Conservation (phyloP, 805 yeast species). For the Soucietia sequanensis region DNA sequence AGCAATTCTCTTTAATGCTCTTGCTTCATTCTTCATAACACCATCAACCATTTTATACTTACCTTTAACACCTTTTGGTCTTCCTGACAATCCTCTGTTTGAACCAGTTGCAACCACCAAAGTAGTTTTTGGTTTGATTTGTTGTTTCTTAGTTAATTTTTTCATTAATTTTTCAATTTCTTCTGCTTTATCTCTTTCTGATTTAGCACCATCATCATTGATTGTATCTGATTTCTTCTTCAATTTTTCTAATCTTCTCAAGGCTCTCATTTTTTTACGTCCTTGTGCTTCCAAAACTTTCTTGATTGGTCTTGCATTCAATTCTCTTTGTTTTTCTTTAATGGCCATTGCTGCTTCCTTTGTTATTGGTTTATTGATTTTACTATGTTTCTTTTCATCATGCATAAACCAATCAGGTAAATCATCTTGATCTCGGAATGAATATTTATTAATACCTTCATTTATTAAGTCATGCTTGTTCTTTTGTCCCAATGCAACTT, state of each 20-base stretch:
- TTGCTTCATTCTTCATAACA: conserved; percentile 92
- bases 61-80: conserved; percentile 97
- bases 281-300: conserved; percentile 98
- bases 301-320: conserved; percentile 97
- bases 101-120: conserved; percentile 84
- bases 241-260: conserved; percentile 79
- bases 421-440: conserved; percentile 88
- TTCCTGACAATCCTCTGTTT: conserved; percentile 84
- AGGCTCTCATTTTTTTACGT: conserved; percentile 91
- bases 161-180: conserved; percentile 86
- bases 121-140: conserved; percentile 75
- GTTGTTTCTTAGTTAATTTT: conserved; percentile 71
- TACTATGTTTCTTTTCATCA: conserved; percentile 85
- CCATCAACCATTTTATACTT: conserved; percentile 99
- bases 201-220: conserved; percentile 80
- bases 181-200: conserved; percentile 92
- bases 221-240: conserved; percentile 91
- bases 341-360: conserved; percentile 65
- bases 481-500: conserved; percentile 85
- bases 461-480: conserved; percentile 82
- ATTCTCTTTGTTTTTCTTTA: conserved; percentile 46
- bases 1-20: conserved; percentile 86
- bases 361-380: conserved; percentile 86
- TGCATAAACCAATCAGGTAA: conserved; percentile 97
- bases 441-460: conserved; percentile 88